A percentile compares a stretch with the other conserved stretches of the same genome.
Evolutionary conservation across 805 yeast species (phyloP).

Genomic region (Candida wancherniae): DNA sequence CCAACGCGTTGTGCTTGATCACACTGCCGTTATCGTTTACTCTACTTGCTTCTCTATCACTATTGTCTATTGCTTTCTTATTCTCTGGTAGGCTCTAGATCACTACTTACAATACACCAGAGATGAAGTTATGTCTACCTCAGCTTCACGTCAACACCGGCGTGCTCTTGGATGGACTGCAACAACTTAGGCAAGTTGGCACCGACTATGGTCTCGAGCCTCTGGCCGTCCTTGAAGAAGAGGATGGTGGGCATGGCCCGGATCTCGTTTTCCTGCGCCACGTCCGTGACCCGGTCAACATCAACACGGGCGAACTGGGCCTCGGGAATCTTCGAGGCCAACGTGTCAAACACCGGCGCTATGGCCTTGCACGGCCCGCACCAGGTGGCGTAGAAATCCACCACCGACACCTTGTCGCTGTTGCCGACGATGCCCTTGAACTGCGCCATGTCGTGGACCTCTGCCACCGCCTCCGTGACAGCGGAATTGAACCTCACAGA

Average conservation of each 20-base stretch:
- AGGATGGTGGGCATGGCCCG: slow-evolving; percentile 77
- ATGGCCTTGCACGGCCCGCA: slow-evolving; percentile 78
- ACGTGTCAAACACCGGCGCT: slow-evolving; percentile 48
- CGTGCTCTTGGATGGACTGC: slow-evolving; percentile 23
- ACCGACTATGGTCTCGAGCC: slow-evolving; percentile 57
- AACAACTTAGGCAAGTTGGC: slow-evolving; percentile 47
- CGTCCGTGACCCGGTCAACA: slow-evolving; percentile 57
- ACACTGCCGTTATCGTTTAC: too few species aligned
- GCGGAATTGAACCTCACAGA: slow-evolving; percentile 13
- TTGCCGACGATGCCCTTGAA: slow-evolving; percentile 22
- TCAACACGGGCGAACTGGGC: slow-evolving; percentile 67
- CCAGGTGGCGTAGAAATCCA: slow-evolving; percentile 71
- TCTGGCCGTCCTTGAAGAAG: slow-evolving; percentile 55
- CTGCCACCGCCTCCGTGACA: slow-evolving; percentile 21
- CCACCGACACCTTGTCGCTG: slow-evolving; percentile 41
- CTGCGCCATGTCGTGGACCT: slow-evolving; percentile 23
- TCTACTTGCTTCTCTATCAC: too few species aligned
- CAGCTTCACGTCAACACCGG: slow-evolving; percentile 24
- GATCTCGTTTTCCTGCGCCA: slow-evolving; percentile 57
- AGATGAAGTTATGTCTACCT: slow-evolving; percentile 5
- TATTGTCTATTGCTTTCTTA: too few species aligned
- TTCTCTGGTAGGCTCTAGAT: too few species aligned
- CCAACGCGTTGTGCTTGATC: too few species aligned
- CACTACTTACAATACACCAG: too few species aligned
- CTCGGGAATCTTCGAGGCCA: slow-evolving; percentile 40